Base-by-base conservation (phyloP, 2,329 filamentous ascomycete genomes). In the Phaeosphaeria sp. region DNA sequence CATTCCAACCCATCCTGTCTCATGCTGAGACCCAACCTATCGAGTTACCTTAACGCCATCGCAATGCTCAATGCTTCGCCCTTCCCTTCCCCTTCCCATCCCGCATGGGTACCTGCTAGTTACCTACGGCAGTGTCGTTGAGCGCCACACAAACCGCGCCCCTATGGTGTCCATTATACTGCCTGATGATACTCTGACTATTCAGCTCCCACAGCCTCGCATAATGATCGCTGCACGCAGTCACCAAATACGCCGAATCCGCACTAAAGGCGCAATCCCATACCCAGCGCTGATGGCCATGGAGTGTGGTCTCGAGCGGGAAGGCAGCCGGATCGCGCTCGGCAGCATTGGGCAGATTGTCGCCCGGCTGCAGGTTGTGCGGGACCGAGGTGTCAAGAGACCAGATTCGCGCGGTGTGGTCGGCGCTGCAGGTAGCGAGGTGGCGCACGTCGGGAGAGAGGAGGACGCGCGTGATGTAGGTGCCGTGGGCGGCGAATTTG, bases 241-340 rank as follows among this genome's bases (percentile, higher is more conserved):
- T 97, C 13, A 97, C 93, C 6, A 97, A 83, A 72, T 97, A 97
- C 0, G 93, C 93, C 33, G 90, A 93, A 75, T 97, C 93, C 23
- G 93, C 93, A 60, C 90, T 94, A 79, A 97, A 97, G 0, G 93
- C 93, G 72, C 93, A 97, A 77, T 97, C 93, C 93, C 93, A 97
- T 0, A 97, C 93, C 93, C 93, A 97, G 53, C 93, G 89, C 79
- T 97, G 93, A 78, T 97, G 93, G 54, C 91, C 92, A 21, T 90
- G 90, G 1, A 97, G 85, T 1, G 92, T 96, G 2, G 92, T 93
- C 78, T 97, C 91, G 20, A 96, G 85, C 10, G 89, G 90, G 67
- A 91, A 95, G 43, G 83, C 89, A 76, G 83, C 86, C 9, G 73
- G 79, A 71, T 77, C 76, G 52, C 76, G 73, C 22, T 78, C 77